Percentiles rank a stretch among this genome's conserved stretches.
These are phyloP conservation scores for Ustilago loliicola DNA, from an alignment of 1,284 basidiomycete species.

Conservation along the genomic window DNA sequence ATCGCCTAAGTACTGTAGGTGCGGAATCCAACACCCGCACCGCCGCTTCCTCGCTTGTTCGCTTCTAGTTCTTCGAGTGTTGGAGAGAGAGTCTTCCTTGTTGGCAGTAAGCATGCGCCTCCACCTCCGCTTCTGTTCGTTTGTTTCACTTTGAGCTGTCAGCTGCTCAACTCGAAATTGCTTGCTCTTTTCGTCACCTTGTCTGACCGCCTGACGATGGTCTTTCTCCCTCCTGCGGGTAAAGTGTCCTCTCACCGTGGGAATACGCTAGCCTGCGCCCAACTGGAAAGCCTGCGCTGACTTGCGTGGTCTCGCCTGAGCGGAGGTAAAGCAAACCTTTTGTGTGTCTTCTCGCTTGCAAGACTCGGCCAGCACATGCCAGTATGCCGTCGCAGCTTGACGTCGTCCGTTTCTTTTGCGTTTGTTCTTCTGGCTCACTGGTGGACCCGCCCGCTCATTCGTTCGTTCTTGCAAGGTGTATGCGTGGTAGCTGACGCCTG, in stretches of 20 bases:
- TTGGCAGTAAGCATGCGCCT: neutral
- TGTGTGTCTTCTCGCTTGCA: conserved; percentile 10
- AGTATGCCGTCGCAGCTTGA: conserved; percentile 21
- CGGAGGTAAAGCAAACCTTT: neutral
- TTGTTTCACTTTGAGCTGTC: conserved; percentile 26
- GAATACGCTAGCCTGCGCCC: too few species aligned
- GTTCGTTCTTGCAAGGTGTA: neutral
- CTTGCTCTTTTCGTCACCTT: neutral
- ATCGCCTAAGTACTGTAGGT: neutral
- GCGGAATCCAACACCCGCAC: conserved; percentile 3
- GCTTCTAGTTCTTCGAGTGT: neutral
- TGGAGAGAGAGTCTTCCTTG: neutral
- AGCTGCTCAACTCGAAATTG: conserved; percentile 5
- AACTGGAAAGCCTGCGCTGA: too few species aligned
- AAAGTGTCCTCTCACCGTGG: too few species aligned
- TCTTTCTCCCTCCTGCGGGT: too few species aligned
- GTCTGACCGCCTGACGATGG: neutral
- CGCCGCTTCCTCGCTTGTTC: neutral
- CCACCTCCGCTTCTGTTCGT: neutral
- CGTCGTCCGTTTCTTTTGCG: neutral
- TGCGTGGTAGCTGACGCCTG: conserved; percentile 1
- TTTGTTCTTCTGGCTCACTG: neutral
- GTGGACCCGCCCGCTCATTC: neutral
- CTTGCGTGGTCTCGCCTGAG: neutral
- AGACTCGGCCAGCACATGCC: conserved; percentile 17